Evolutionary conservation across 164 flowering plant species (phyloP).

Genomic region (Akebia trifoliata): DNA sequence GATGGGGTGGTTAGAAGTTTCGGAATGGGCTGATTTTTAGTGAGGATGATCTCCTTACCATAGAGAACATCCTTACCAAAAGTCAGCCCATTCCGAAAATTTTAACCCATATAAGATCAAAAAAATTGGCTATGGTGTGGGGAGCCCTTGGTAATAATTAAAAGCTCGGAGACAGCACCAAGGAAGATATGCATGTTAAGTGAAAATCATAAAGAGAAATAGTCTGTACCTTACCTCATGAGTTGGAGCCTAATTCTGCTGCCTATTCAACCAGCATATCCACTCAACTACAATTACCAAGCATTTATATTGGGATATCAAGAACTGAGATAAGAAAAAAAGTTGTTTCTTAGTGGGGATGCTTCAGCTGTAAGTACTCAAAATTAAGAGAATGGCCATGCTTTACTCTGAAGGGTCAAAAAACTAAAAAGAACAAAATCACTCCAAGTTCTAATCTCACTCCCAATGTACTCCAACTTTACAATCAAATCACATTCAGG

Average conservation of each 20-base stretch:
- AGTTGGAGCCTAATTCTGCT: conserved; percentile 84
- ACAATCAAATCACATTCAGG: neutral
- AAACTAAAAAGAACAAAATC: neutral
- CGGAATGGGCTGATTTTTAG: no score
- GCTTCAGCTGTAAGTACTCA: neutral
- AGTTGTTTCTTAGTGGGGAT: neutral
- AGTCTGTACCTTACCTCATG: conserved; percentile 50
- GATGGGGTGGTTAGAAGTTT: no score
- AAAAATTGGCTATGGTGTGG: no score
- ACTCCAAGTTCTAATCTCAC: no score
- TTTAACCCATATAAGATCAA: no score
- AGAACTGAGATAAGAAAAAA: conserved; percentile 4
- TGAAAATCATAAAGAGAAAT: no score
- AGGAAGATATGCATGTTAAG: no score
- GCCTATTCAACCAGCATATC: conserved; percentile 99
- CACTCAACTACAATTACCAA: conserved; percentile 70
- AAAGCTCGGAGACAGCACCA: no score
- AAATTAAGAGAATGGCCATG: neutral
- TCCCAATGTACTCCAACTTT: neutral
- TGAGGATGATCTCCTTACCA: no score
- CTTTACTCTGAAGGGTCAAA: neutral
- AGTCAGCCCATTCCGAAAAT: no score
- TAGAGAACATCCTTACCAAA: no score
- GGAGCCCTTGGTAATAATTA: no score
- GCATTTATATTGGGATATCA: neutral